Conservation (phyloP, 768 basidiomycete species). For the Austroboletus eburneus region DNA sequence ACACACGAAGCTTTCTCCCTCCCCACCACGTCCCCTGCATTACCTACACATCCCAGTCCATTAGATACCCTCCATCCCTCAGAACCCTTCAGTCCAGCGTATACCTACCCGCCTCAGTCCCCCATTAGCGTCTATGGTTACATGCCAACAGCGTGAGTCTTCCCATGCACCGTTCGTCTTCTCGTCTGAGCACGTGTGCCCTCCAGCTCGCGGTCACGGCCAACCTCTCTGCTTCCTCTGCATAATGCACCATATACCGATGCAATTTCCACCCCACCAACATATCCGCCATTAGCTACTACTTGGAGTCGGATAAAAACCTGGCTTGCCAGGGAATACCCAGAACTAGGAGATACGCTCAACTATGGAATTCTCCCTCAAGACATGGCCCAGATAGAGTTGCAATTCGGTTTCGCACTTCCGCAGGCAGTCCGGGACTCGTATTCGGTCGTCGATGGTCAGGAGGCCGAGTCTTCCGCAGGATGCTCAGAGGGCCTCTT, state of each 20-base stretch:
- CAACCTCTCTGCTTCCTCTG: constrained; percentile 60
- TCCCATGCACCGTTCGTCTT: constrained; percentile 2
- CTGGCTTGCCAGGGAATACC: constrained; percentile 86
- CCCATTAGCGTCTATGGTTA: constrained; percentile 53
- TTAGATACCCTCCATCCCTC: constrained; percentile 51
- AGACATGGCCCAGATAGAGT: constrained; percentile 77
- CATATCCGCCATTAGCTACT: constrained; percentile 73
- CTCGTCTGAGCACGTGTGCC: constrained; percentile 4
- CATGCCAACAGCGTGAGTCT: constrained; percentile 49
- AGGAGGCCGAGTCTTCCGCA: constrained; percentile 86
- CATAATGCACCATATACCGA: constrained; percentile 53
- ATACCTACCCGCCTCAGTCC: constrained; percentile 77
- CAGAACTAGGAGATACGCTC: constrained; percentile 92
- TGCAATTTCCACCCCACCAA: constrained; percentile 31
- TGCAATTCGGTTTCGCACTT: constrained; percentile 78
- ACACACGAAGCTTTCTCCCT: constrained; percentile 90
- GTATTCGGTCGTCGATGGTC: constrained; percentile 84
- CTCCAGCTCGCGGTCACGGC: constrained; percentile 41
- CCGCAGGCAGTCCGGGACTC: constrained; percentile 89
- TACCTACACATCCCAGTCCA: constrained; percentile 50
- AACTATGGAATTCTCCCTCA: constrained; percentile 84
- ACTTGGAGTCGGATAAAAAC: constrained; percentile 81
- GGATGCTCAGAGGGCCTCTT: constrained; percentile 90
- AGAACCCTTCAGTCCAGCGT: constrained; percentile 48
- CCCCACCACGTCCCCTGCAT: constrained; percentile 65